Evolutionary conservation across 2,329 filamentous ascomycete species (phyloP), one percentile per base, ranked within the genome.

Genomic region (Purpureocillium takamizusanense): DNA sequence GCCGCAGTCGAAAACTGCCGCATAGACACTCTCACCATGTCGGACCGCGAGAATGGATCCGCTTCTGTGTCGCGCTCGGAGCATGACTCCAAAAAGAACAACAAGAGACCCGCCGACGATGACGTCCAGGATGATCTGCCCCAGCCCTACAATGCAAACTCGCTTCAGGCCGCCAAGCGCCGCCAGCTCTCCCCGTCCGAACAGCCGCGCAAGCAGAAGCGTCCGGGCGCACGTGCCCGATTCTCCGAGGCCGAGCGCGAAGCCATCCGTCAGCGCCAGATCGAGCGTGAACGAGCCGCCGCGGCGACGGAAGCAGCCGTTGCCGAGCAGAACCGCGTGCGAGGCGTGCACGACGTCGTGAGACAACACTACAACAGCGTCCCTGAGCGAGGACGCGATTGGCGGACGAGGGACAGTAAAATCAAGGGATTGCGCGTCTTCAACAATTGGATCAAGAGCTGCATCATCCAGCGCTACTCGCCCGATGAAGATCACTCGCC

Each of bases 381-480:
- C 0, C 90, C 90, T 1, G 85, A 98, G 66, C 78, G 89, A 23
- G 92, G 92, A 11, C 79, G 90, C 38, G 88, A 95, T 54, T 98
- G 92, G 90, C 79, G 92, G 36, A 87, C 84, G 57, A 94, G 87
- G 7, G 88, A 94, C 53, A 94, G 86, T 60, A 83, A 86, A 53
- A 98, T 98, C 68, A 95, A 94, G 65, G 92, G 92, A 1, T 68
- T 98, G 38, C 79, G 92, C 38, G 86, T 84, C 49, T 92, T 95
- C 70, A 98, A 98, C 67, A 98, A 98, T 62, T 98, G 92, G 92
- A 77, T 98, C 64, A 98, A 98, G 70, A 95, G 87, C 56, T 90
- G 86, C 36, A 78, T 97, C 50, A 97, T 98, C 49, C 89, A 97
- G 57, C 95, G 95, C 58, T 97, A 95, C 64, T 87, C 86, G 4